Evolutionary conservation across 1,284 basidiomycete species (phyloP).

Genomic region (Sporisorium iseilematis-ciliati): DNA sequence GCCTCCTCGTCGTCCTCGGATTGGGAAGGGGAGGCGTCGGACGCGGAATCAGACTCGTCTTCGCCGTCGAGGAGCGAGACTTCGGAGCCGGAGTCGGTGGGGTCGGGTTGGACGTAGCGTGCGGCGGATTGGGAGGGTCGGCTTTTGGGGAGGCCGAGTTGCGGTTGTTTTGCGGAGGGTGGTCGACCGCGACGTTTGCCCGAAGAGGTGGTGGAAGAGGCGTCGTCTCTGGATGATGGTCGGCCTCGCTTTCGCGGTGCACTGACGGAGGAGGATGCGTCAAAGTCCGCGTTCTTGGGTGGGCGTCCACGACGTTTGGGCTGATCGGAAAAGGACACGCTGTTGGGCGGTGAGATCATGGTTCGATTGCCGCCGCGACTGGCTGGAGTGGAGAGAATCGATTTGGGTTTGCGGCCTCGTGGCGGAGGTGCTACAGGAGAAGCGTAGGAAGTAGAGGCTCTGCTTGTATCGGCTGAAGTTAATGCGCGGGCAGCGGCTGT

Average conservation of each 20-base stretch:
- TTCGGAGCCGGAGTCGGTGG: slow-evolving; percentile 25
- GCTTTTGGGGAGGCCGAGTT: slow-evolving; percentile 13
- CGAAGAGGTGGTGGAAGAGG: neutral
- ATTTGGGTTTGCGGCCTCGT: slow-evolving; percentile 30
- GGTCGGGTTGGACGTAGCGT: slow-evolving; percentile 6
- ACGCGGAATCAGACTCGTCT: slow-evolving; percentile 16
- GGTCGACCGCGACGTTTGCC: slow-evolving; percentile 18
- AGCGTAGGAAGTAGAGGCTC: slow-evolving; percentile 18
- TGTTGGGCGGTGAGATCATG: slow-evolving; percentile 10
- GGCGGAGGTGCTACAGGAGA: slow-evolving; percentile 3
- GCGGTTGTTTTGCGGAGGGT: slow-evolving; percentile 9
- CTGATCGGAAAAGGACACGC: slow-evolving; percentile 31
- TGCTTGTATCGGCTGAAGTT: slow-evolving; percentile 11
- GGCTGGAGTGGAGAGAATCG: slow-evolving; percentile 18
- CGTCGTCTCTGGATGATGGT: neutral
- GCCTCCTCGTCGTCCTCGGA: slow-evolving; percentile 23
- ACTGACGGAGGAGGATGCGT: too few species aligned
- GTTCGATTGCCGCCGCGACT: slow-evolving; percentile 10
- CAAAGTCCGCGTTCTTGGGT: slow-evolving; percentile 6
- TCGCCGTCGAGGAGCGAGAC: slow-evolving; percentile 44
- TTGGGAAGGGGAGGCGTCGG: slow-evolving; percentile 14
- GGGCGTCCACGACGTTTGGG: slow-evolving; percentile 9
- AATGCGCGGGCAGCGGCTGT: slow-evolving; percentile 23
- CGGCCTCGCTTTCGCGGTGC: too few species aligned
- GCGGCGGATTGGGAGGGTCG: slow-evolving; percentile 3